Percentiles rank a stretch among this genome's conserved stretches.
These are phyloP conservation scores for Fusarium irregulare DNA, from an alignment of 2,329 filamentous ascomycete genomes.

Conservation along the genomic window DNA sequence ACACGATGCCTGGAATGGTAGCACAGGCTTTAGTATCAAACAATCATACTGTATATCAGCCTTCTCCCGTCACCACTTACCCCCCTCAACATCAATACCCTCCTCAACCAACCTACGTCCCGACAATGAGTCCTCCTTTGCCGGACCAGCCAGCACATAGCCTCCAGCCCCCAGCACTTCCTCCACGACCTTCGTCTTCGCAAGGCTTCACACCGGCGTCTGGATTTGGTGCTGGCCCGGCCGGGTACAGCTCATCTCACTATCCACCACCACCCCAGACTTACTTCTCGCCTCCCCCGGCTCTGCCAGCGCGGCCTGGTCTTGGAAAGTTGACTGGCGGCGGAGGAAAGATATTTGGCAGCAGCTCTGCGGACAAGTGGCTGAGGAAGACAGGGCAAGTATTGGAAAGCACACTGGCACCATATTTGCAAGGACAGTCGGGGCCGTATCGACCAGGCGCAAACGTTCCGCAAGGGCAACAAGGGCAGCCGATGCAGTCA, in stretches of 20 bases:
- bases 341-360: slow-evolving; percentile 48
- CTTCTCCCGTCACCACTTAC: slow-evolving; percentile 20
- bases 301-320: slow-evolving; percentile 34
- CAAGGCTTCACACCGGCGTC: slow-evolving; percentile 28
- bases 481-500: slow-evolving; percentile 16
- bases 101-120: slow-evolving; percentile 40
- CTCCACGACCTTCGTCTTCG: slow-evolving; percentile 44
- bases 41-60: slow-evolving; percentile 27
- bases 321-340: slow-evolving; percentile 34
- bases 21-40: slow-evolving; percentile 26
- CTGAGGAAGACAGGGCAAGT: slow-evolving; percentile 51
- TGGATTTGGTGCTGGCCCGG: slow-evolving; percentile 38
- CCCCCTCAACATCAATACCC: slow-evolving; percentile 40
- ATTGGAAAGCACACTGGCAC: slow-evolving; percentile 50
- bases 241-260: slow-evolving; percentile 39
- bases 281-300: slow-evolving; percentile 45
- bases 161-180: slow-evolving; percentile 43
- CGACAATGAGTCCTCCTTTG: slow-evolving; percentile 12
- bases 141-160: slow-evolving; percentile 24
- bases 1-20: slow-evolving; percentile 14
- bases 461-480: slow-evolving; percentile 28
- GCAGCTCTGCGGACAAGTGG: slow-evolving; percentile 51
- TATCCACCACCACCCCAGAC: slow-evolving; percentile 51
- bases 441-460: slow-evolving; percentile 26
- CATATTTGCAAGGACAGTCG: slow-evolving; percentile 44